These are phyloP conservation scores for Pichia nakasei DNA, from an alignment of 805 yeast genomes.

Conservation along the genomic window DNA sequence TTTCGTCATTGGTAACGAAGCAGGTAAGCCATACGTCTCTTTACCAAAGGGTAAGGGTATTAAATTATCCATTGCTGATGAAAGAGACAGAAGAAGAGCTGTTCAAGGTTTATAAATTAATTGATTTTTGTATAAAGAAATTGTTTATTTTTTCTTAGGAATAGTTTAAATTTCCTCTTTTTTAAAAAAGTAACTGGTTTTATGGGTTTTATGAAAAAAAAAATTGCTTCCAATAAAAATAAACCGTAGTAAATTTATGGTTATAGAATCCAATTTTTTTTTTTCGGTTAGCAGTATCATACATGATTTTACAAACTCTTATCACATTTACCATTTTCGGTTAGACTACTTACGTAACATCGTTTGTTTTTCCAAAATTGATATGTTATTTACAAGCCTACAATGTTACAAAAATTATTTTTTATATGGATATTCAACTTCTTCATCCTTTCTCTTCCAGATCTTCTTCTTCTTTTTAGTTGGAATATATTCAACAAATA, in stretches of 20 bases:
- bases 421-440: slow-evolving; percentile 81
- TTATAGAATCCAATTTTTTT: too few species aligned
- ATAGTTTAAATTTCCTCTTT: slow-evolving; percentile 6
- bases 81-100: slow-evolving; percentile 97
- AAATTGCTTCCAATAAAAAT: too few species aligned
- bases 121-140: slow-evolving; percentile 1
- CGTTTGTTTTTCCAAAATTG: too few species aligned
- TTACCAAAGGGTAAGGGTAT: slow-evolving; percentile 99
- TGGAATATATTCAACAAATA: slow-evolving; percentile 74
- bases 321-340: too few species aligned
- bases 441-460: slow-evolving; percentile 83
- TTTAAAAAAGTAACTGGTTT: neutral
- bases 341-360: too few species aligned
- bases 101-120: slow-evolving; percentile 46
- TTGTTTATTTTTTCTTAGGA: slow-evolving; percentile 4
- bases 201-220: neutral
- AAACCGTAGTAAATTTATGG: too few species aligned
- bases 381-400: too few species aligned
- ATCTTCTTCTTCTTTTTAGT: slow-evolving; percentile 82
- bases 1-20: slow-evolving; percentile 84
- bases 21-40: slow-evolving; percentile 87
- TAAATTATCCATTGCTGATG: slow-evolving; percentile 91
- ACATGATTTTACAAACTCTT: too few species aligned
- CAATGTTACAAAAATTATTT: too few species aligned
- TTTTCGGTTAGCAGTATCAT: too few species aligned